phyloP scores from a whole-genome alignment of 768 basidiomycete genomes.

The Boletus rubescentipes region DNA sequence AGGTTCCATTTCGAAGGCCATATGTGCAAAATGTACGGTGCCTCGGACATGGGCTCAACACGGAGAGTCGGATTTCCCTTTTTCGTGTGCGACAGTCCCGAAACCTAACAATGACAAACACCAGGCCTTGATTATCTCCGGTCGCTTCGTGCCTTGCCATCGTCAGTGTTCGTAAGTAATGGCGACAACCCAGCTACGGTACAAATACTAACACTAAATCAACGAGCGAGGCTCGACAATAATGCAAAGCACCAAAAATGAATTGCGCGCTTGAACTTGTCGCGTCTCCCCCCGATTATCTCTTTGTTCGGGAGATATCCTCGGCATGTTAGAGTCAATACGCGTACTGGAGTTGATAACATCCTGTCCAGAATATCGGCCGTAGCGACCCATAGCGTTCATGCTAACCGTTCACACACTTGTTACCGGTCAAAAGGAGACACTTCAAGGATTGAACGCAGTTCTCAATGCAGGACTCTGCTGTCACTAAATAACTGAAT shows the following conservation, averaged over 20 bases:
- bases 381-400: background rate
- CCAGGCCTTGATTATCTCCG: too few species aligned
- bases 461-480: background rate
- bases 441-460: background rate
- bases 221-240: background rate
- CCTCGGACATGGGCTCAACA: slow-evolving; percentile 19
- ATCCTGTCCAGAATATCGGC: slow-evolving; percentile 17
- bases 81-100: background rate
- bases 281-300: background rate
- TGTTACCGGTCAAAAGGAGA: background rate
- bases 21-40: slow-evolving; percentile 46
- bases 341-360: slow-evolving; percentile 8
- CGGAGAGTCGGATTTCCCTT: background rate
- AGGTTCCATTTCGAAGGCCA: slow-evolving; percentile 70
- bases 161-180: too few species aligned
- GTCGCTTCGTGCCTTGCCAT: too few species aligned
- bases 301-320: background rate
- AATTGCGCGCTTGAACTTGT: too few species aligned
- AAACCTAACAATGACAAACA: slow-evolving; percentile 21
- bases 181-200: background rate
- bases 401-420: slow-evolving; percentile 10
- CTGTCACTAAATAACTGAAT: background rate
- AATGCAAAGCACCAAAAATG: background rate
- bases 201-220: background rate
- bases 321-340: too few species aligned